Base-by-base conservation (phyloP, 345 rosid species). In the Pelargonium nanum region DNA sequence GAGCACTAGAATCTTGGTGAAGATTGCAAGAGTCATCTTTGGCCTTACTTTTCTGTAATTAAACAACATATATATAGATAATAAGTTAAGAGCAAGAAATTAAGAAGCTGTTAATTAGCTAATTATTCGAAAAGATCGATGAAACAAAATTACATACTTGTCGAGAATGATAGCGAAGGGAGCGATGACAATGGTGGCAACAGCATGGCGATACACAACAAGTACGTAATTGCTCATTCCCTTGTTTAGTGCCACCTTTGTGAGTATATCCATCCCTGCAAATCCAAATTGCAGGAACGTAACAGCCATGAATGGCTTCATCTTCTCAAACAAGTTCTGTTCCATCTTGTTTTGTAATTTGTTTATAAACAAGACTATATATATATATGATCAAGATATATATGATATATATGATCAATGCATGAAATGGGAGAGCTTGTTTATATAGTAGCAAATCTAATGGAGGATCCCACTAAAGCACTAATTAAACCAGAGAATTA, bases 1-100 rank as follows among this genome's bases (percentile, higher is more conserved):
- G 52, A 92, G 99, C 56, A 70, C 59, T 70, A 78, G 21, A 40
- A 92, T 32, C 70, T 77, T 85, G 75, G 74, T 75, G 74, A 92
- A 85, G 75, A 84, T 81, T 60, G 82, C 52, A 1, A 59, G 2
- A 8, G 91, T 92, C 96, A 92, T 84, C 80, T 72, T 87, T 0
- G 96, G 95, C 70, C 92, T 72, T 40, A 76, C 75, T 63, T 85
- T 88, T 85, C 92, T 83, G 84, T 34, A n/a, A n/a, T n/a, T n/a
- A n/a, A n/a, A n/a, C n/a, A n/a, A n/a, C n/a, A n/a, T n/a, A n/a
- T n/a, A n/a, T n/a, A n/a, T n/a, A n/a, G n/a, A n/a, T n/a, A n/a
- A n/a, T n/a, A n/a, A n/a, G n/a, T n/a, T n/a, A n/a, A n/a, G n/a
- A n/a, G n/a, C n/a, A n/a, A n/a, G n/a, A n/a, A n/a, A n/a, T n/a